Base-by-base conservation (phyloP, 2,329 filamentous ascomycete species). In the Phyllachora maydis region DNA sequence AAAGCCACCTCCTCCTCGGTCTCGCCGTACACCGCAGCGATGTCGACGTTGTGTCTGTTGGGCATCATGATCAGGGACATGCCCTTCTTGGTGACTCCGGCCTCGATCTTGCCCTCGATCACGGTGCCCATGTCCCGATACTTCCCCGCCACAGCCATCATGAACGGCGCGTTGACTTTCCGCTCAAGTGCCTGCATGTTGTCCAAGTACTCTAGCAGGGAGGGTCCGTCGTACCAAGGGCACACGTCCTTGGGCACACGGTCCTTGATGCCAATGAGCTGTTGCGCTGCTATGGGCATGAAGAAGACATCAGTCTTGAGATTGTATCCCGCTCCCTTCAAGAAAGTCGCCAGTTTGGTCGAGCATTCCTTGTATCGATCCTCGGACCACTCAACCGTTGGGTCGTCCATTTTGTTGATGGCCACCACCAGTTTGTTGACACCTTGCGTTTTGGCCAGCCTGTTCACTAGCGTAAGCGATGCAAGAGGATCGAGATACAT, bases 341-440 rank as follows among this genome's bases (percentile, higher is more conserved):
- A 54, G 59, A 92, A 95, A 35, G 72, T 65, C 10, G 69, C 49
- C 23, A 98, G 67, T 56, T 95, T 98, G 35, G 71, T 71, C 4
- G 71, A 83, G 50, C 88, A 98, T 52, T 98, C 88, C 41, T 79
- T 72, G 56, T 81, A 98, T 27, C 88, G 73, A 19, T 78, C 77
- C 38, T 93, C 69, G 26, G 77, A 88, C 90, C 90, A 98, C 42
- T 92, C 68, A 24, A 98, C 90, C 3, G 88, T 98, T 8, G 74
- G 59, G 45, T 98, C 88, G 44, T 98, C 88, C 90, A 98, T 98
- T 63, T 98, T 98, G 67, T 98, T 98, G 45, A 93, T 83, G 25
- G 65, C 88, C 15, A 98, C 73, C 21, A 95, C 61, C 26, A 98
- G 64, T 55, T 93, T 93, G 62, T 91, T 91, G 29, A 98, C 88